Conservation (phyloP, 305 asterid species). For the Lippia alba region DNA sequence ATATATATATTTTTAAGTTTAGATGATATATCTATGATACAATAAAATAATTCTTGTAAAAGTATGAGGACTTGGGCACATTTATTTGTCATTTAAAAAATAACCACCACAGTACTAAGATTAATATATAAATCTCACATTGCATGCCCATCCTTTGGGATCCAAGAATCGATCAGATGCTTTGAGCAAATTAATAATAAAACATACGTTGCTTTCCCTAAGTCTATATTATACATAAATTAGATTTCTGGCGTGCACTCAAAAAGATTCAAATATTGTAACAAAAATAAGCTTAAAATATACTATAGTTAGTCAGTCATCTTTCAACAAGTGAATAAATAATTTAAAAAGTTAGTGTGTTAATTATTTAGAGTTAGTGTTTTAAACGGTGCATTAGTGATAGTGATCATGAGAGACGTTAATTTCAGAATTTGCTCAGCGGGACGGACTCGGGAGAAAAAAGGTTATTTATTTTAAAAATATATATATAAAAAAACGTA, state of each 20-base stretch:
- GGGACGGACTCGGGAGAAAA: too few relatives aligned
- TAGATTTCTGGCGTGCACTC: too few relatives aligned
- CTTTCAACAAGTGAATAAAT: not conserved
- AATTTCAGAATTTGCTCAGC: not conserved
- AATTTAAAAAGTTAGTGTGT: not conserved
- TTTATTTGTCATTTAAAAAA: not conserved
- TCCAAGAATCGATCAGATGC: conserved; percentile 42
- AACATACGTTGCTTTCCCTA: conserved; percentile 1
- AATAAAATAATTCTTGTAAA: not conserved
- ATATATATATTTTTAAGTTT: too few relatives aligned
- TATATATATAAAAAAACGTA: too few relatives aligned
- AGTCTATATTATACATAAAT: not conserved
- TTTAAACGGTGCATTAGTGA: not conserved
- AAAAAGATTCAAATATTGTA: too few relatives aligned
- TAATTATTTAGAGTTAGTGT: not conserved
- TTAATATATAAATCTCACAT: conserved; percentile 11
- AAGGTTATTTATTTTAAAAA: too few relatives aligned
- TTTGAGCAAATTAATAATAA: conserved; percentile 18
- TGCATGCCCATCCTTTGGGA: conserved; percentile 26
- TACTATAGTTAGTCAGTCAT: too few relatives aligned
- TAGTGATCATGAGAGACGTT: not conserved
- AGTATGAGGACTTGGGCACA: too few relatives aligned
- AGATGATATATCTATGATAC: too few relatives aligned
- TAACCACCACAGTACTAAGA: conserved; percentile 14
- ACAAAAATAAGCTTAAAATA: too few relatives aligned